Conservation (phyloP, 495 filamentous ascomycete genomes). For the Venustampulla echinocandica region DNA sequence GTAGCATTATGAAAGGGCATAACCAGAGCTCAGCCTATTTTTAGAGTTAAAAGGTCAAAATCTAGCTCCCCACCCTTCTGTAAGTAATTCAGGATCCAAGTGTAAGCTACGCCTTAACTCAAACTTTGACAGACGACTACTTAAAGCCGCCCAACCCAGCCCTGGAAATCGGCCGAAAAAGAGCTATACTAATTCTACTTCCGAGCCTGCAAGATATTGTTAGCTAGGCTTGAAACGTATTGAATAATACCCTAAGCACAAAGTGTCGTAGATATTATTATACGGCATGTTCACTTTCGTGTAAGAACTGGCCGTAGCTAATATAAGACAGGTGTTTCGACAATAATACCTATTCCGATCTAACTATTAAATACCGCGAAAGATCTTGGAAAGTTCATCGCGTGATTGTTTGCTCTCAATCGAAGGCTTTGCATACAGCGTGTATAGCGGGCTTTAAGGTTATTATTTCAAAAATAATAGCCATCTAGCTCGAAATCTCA, state of each 20-base stretch:
- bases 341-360: slow-evolving; percentile 11
- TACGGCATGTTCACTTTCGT: neutral
- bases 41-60: too few relatives aligned
- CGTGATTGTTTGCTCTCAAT: slow-evolving; percentile 15
- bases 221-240: neutral
- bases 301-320: neutral
- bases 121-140: too few relatives aligned
- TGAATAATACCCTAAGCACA: slow-evolving; percentile 1
- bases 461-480: neutral
- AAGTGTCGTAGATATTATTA: neutral
- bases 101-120: too few relatives aligned
- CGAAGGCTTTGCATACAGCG: slow-evolving; percentile 11
- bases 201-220: neutral
- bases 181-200: too few relatives aligned
- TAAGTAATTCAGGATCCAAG: too few relatives aligned
- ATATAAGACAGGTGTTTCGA: slow-evolving; percentile 5
- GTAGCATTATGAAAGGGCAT: too few relatives aligned
- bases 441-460: slow-evolving; percentile 9
- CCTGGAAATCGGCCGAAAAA: too few relatives aligned
- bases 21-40: too few relatives aligned
- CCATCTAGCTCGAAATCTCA: neutral
- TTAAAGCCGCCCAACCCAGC: too few relatives aligned
- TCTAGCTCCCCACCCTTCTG: too few relatives aligned
- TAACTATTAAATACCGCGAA: slow-evolving; percentile 11
- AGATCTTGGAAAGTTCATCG: slow-evolving; percentile 16